Base-by-base conservation (phyloP, 495 filamentous ascomycete genomes). In the Hamigera avellanea region DNA sequence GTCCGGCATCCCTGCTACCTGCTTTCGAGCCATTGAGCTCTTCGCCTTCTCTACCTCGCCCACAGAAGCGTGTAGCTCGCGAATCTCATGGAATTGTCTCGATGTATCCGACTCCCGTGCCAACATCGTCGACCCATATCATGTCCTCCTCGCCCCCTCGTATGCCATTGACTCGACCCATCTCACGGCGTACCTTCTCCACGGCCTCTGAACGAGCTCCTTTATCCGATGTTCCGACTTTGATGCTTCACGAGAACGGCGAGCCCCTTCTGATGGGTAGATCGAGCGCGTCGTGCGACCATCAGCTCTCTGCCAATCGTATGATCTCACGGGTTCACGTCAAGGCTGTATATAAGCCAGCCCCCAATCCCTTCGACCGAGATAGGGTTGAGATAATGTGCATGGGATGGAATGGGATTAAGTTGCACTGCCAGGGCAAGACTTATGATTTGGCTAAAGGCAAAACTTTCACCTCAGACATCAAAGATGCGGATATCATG, bases 381-480 rank as follows among this genome's bases (percentile, higher is more conserved):
- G 76, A 75, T 48, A 76, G 75, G 57, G 72, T 96, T 33, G 81
- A 86, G 55, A 79, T 98, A 37, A 72, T 82, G 53, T 98, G 91
- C 59, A 73, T 81, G 50, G 91, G 91, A 13, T 95, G 89, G 88
- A 98, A 98, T 58, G 89, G 91, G 9, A 69, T 89, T 33, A 94
- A 86, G 57, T 62, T 98, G 39, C 88, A 94, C 60, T 95, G 84
- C 61, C 81, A 87, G 57, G 88, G 88, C 16, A 78, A 78, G 47
- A 81, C 81, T 19, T 91, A 81, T 69, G 84, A 93, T 43, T 54
- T 98, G 57, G 67, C 64, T 31, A 95, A 93, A 63, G 86, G 81
- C 6, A 87, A 93, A 56, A 80, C 76, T 18, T 98, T 94, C 59
- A 81, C 78, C 17, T 93, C 88, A 37, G 85, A 93, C 59, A 88